These are phyloP conservation scores for Aspergillus pseudotamarii DNA, from an alignment of 2,329 filamentous ascomycete genomes.

Conservation along the genomic window DNA sequence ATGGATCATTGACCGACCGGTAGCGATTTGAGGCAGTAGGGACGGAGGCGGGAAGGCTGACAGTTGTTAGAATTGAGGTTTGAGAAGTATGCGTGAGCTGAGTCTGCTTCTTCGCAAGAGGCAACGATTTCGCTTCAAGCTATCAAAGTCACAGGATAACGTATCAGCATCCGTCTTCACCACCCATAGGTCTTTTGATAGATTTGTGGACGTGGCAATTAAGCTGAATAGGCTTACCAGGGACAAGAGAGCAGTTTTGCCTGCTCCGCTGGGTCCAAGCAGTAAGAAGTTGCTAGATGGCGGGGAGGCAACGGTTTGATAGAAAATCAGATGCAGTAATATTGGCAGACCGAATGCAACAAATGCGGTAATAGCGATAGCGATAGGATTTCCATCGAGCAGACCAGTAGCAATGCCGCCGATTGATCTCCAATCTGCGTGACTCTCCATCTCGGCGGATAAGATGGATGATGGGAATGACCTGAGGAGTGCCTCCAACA, in stretches of 20 bases:
- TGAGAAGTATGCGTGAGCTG: constrained; percentile 64
- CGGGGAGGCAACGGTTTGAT: constrained; percentile 65
- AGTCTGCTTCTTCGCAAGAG: constrained; percentile 36
- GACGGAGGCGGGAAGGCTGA: constrained; percentile 57
- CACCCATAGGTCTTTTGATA: not conserved
- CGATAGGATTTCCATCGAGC: constrained; percentile 45
- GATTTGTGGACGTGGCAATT: not conserved
- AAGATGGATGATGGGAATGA: not conserved
- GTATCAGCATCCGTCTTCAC: not conserved
- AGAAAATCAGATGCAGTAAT: constrained; percentile 74
- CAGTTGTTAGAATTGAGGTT: constrained; percentile 58
- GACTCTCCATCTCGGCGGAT: constrained; percentile 27
- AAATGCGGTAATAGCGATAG: constrained; percentile 67
- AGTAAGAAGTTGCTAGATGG: constrained; percentile 74
- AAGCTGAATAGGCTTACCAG: constrained; percentile 55
- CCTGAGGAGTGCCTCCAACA: not conserved
- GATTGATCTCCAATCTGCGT: constrained; percentile 41
- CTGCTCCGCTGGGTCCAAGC: constrained; percentile 76
- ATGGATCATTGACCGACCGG: constrained; percentile 67
- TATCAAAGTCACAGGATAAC: constrained; percentile 21
- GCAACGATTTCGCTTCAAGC: constrained; percentile 50
- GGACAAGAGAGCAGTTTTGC: constrained; percentile 88
- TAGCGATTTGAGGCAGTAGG: constrained; percentile 62
- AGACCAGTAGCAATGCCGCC: constrained; percentile 44
- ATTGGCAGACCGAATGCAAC: constrained; percentile 75